Evolutionary conservation across 2,329 filamentous ascomycete species (phyloP).

Genomic region (Golovinomyces cichoracearum): DNA sequence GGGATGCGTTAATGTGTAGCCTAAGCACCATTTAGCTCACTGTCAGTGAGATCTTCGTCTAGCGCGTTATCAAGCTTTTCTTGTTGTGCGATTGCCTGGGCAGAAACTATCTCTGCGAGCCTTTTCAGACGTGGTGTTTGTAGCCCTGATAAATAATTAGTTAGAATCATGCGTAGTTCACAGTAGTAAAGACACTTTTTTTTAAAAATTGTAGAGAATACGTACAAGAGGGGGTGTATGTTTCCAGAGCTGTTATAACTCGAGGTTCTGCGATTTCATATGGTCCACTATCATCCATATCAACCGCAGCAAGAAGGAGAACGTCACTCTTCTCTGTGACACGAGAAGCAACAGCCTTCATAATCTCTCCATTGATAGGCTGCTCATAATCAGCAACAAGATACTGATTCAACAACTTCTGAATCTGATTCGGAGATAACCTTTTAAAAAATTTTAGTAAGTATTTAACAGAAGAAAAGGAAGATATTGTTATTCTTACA

Average conservation of each 20-base stretch:
- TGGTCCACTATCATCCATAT: conserved; percentile 96
- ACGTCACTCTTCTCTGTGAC: conserved; percentile 98
- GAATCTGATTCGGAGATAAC: conserved; percentile 95
- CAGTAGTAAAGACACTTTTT: not conserved
- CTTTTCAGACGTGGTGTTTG: conserved; percentile 90
- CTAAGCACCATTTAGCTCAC: conserved; percentile 12
- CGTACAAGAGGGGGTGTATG: conserved; percentile 92
- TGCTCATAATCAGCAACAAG: conserved; percentile 97
- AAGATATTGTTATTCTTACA: conserved; percentile 36
- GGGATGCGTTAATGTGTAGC: not conserved
- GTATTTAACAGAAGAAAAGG: not conserved
- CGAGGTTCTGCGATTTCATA: conserved; percentile 96
- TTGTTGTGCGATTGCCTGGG: conserved; percentile 86
- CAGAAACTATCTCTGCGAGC: conserved; percentile 90
- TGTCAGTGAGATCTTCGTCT: conserved; percentile 22
- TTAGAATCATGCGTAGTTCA: conserved; percentile 2
- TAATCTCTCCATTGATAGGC: conserved; percentile 97
- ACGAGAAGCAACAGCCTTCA: conserved; percentile 93
- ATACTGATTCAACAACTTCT: conserved; percentile 96
- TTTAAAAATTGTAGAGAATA: no score
- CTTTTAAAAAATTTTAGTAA: conserved; percentile 19
- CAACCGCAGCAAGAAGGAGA: conserved; percentile 71
- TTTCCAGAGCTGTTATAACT: conserved; percentile 86
- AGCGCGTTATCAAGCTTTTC: conserved; percentile 34
- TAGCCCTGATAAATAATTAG: conserved; percentile 36